Conservation (phyloP, 495 filamentous ascomycete species). For the Penicillium paradoxum region DNA sequence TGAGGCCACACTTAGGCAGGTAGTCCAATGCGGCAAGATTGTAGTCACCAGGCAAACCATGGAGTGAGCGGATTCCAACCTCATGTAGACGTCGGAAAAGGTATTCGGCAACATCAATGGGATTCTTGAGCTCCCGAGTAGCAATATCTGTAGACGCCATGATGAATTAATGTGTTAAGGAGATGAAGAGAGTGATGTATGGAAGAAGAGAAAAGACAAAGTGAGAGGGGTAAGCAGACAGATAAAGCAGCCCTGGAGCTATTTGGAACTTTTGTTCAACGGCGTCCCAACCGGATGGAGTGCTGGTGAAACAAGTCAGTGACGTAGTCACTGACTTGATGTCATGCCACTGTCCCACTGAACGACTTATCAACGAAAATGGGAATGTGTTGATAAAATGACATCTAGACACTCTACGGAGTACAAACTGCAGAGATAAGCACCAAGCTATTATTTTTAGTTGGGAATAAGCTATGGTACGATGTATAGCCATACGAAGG, state of each 20-base stretch:
- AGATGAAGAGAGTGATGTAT: background rate
- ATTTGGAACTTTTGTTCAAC: background rate
- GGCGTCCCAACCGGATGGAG: slow-evolving; percentile 7
- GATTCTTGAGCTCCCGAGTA: slow-evolving; percentile 49
- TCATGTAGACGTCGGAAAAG: slow-evolving; percentile 59
- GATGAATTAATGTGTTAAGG: slow-evolving; percentile 2
- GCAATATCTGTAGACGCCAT: slow-evolving; percentile 51
- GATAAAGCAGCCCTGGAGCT: background rate
- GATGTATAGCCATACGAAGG: background rate
- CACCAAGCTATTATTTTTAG: background rate
- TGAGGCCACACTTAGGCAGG: slow-evolving; percentile 50
- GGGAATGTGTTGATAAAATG: no score
- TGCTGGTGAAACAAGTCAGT: background rate
- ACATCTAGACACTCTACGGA: no score
- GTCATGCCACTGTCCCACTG: slow-evolving; percentile 25
- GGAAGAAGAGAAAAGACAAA: background rate
- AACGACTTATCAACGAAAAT: background rate
- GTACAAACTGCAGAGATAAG: background rate
- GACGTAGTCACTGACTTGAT: slow-evolving; percentile 38
- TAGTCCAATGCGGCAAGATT: slow-evolving; percentile 58
- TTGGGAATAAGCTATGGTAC: background rate
- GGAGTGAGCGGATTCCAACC: slow-evolving; percentile 55
- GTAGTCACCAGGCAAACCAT: slow-evolving; percentile 61
- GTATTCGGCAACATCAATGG: slow-evolving; percentile 56
- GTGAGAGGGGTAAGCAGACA: background rate